These are phyloP conservation scores for Cyanodermella asteris DNA, from an alignment of 2,329 filamentous ascomycete genomes.

Conservation along the genomic window DNA sequence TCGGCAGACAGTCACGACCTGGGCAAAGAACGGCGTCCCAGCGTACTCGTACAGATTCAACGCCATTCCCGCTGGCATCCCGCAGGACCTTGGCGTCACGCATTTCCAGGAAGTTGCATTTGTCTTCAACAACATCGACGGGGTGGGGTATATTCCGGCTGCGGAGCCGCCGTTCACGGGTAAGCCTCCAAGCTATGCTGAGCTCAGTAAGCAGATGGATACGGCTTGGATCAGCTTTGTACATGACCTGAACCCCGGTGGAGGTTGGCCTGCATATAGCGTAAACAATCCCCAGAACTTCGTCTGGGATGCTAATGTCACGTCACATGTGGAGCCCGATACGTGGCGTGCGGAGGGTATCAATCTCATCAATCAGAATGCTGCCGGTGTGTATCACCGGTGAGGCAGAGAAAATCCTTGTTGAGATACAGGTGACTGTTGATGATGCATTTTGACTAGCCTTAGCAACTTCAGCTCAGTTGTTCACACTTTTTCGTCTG, in stretches of 20 bases:
- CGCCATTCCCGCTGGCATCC: slow-evolving; percentile 25
- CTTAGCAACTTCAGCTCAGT: neutral
- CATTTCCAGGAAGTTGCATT: slow-evolving; percentile 36
- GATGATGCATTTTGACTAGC: neutral
- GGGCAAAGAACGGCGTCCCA: slow-evolving; percentile 24
- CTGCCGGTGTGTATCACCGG: neutral
- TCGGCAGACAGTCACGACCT: slow-evolving; percentile 29
- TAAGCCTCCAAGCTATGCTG: slow-evolving; percentile 19
- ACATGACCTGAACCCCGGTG: slow-evolving; percentile 23
- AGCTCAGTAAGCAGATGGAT: slow-evolving; percentile 26
- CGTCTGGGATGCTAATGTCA: slow-evolving; percentile 28
- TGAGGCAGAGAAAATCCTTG: neutral
- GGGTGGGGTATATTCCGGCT: slow-evolving; percentile 20
- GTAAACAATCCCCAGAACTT: slow-evolving; percentile 21
- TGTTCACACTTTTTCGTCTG: too few species aligned
- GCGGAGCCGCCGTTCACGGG: slow-evolving; percentile 14
- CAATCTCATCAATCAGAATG: slow-evolving; percentile 2
- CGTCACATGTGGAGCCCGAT: slow-evolving; percentile 23
- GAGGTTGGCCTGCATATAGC: slow-evolving; percentile 25
- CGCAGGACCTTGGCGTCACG: slow-evolving; percentile 21
- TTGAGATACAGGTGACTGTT: neutral
- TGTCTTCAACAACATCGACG: slow-evolving; percentile 30
- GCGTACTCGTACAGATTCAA: slow-evolving; percentile 44
- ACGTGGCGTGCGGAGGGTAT: slow-evolving; percentile 22
- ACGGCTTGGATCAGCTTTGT: slow-evolving; percentile 31